These are phyloP conservation scores for Bombardia bombarda DNA, from an alignment of 495 filamentous ascomycete species.

Conservation along the genomic window DNA sequence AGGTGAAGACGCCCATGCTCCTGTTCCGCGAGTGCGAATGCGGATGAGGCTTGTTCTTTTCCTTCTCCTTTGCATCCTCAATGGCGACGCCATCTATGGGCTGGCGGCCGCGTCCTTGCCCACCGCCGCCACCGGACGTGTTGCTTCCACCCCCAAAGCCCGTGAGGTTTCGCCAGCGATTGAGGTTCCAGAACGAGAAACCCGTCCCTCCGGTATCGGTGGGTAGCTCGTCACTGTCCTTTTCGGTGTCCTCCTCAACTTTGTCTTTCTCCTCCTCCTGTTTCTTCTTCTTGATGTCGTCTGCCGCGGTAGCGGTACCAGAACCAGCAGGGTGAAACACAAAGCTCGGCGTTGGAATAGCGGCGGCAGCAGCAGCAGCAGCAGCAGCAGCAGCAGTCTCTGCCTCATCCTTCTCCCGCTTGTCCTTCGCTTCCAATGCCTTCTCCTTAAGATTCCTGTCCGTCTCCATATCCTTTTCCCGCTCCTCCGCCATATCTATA, in stretches of 20 bases:
- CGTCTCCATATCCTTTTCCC: not conserved
- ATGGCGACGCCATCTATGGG: not conserved
- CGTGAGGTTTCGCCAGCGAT: slow-evolving; percentile 32
- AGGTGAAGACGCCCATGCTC: not conserved
- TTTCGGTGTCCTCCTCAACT: slow-evolving; percentile 21
- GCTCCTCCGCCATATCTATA: not conserved
- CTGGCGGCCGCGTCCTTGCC: too few relatives aligned
- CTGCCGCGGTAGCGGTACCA: too few relatives aligned
- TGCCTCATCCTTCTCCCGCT: too few relatives aligned
- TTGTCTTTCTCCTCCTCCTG: too few relatives aligned
- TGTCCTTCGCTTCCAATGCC: too few relatives aligned
- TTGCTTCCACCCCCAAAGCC: slow-evolving; percentile 13
- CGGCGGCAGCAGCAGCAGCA: too few relatives aligned
- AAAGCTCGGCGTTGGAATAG: not conserved
- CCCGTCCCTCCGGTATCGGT: slow-evolving; percentile 19
- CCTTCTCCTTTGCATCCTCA: slow-evolving; percentile 7
- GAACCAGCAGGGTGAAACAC: not conserved
- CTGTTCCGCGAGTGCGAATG: too few relatives aligned
- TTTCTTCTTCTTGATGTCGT: too few relatives aligned
- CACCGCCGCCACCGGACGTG: too few relatives aligned
- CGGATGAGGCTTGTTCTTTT: too few relatives aligned
- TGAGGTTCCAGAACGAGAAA: slow-evolving; percentile 36
- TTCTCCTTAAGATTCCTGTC: too few relatives aligned
- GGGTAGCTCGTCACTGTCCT: slow-evolving; percentile 11
- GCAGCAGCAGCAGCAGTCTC: too few relatives aligned